A percentile compares a stretch with the other conserved stretches of the same genome.
phyloP scores from a whole-genome alignment of 495 filamentous ascomycete genomes.

The Neurospora discreta region DNA sequence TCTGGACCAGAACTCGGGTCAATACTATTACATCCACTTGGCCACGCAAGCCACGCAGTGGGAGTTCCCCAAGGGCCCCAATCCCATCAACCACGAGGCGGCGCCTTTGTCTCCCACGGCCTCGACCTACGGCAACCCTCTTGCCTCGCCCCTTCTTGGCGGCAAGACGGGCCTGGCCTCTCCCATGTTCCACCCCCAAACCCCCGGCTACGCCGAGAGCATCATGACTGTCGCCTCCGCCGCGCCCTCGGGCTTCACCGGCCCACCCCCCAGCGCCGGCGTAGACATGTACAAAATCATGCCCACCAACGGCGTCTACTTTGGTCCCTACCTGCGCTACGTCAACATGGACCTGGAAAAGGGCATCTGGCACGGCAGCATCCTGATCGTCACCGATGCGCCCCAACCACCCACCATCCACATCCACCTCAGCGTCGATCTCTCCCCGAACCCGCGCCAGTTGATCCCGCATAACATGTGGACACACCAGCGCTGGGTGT shows the following conservation, averaged over 20 bases:
- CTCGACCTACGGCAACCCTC: slow-evolving; percentile 67
- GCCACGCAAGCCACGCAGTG: slow-evolving; percentile 94
- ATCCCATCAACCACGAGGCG: slow-evolving; percentile 66
- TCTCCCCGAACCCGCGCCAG: slow-evolving; percentile 88
- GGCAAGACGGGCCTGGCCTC: slow-evolving; percentile 65
- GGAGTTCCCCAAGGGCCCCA: slow-evolving; percentile 93
- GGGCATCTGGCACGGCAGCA: slow-evolving; percentile 74
- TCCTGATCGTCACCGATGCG: slow-evolving; percentile 72
- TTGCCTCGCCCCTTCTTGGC: slow-evolving; percentile 61
- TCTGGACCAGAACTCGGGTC: slow-evolving; percentile 84
- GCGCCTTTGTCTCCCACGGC: slow-evolving; percentile 68
- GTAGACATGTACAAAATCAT: slow-evolving; percentile 87
- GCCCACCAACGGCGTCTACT: slow-evolving; percentile 96
- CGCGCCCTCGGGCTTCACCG: slow-evolving; percentile 64
- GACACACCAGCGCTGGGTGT: slow-evolving; percentile 84
- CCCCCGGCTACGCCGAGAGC: slow-evolving; percentile 61
- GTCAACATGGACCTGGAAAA: slow-evolving; percentile 94
- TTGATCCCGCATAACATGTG: slow-evolving; percentile 75
- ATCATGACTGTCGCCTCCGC: slow-evolving; percentile 69
- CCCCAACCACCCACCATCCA: slow-evolving; percentile 96
- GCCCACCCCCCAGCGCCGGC: slow-evolving; percentile 75
- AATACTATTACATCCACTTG: slow-evolving; percentile 98
- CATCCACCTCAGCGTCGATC: slow-evolving; percentile 80
- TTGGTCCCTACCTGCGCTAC: slow-evolving; percentile 90
- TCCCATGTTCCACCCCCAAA: slow-evolving; percentile 60